Conservation (phyloP, 2,329 filamentous ascomycete species). For the Monosporascus cannonballus region DNA sequence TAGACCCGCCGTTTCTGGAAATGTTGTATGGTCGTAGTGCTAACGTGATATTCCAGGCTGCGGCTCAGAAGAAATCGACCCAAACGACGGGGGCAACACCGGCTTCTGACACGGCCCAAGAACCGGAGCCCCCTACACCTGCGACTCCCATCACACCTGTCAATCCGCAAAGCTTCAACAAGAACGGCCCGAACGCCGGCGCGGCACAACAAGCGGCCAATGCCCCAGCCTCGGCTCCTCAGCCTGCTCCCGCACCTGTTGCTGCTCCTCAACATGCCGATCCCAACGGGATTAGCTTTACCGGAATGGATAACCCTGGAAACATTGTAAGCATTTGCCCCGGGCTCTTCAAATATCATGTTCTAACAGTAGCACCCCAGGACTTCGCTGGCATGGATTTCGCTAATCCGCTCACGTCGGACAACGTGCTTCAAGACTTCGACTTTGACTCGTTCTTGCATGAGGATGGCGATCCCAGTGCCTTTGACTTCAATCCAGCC, state of each 20-base stretch:
- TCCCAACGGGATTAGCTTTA: slow-evolving; percentile 37
- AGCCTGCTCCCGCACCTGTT: slow-evolving; percentile 37
- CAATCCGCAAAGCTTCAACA: slow-evolving; percentile 44
- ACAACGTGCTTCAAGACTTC: slow-evolving; percentile 59
- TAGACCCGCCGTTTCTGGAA: slow-evolving; percentile 1
- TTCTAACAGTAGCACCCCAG: slow-evolving; percentile 16
- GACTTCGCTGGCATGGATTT: slow-evolving; percentile 48
- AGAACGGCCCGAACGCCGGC: slow-evolving; percentile 37
- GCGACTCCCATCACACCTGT: slow-evolving; percentile 59
- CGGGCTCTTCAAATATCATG: slow-evolving; percentile 2
- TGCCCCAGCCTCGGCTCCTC: slow-evolving; percentile 37
- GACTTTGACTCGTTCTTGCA: slow-evolving; percentile 65
- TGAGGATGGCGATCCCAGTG: slow-evolving; percentile 40
- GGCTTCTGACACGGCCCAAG: slow-evolving; percentile 47
- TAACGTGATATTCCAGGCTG: slow-evolving; percentile 37
- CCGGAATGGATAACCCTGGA: slow-evolving; percentile 37
- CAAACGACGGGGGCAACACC: slow-evolving; percentile 50
- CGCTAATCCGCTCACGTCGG: slow-evolving; percentile 45
- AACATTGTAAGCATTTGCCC: slow-evolving; percentile 35
- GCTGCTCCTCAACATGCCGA: slow-evolving; percentile 42
- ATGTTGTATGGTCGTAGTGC: slow-evolving; percentile 7
- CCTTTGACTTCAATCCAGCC: slow-evolving; percentile 49
- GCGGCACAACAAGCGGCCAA: slow-evolving; percentile 32
- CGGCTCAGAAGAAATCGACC: slow-evolving; percentile 58
- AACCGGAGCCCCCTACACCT: slow-evolving; percentile 54